Conservation (phyloP, 805 yeast genomes). For the Starmera caribaea region DNA sequence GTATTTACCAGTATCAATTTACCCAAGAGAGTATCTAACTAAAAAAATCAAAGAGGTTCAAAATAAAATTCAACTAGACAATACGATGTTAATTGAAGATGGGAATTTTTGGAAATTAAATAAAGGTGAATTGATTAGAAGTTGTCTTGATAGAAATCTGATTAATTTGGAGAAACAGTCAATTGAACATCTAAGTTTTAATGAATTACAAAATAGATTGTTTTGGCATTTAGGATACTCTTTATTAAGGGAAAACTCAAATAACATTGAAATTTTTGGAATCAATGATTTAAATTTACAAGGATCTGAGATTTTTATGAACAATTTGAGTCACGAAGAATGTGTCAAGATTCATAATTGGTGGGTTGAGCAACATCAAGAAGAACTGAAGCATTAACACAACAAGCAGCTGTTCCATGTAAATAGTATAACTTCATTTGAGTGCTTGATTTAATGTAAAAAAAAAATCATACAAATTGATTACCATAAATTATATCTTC, state of each 20-base stretch:
- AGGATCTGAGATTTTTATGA: conserved; percentile 1
- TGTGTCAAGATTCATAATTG: conserved; percentile 8
- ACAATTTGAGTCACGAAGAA: conserved; percentile 3
- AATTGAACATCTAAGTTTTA: conserved; percentile 21
- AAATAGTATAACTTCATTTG: too few relatives aligned
- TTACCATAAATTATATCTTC: too few relatives aligned
- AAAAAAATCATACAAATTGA: too few relatives aligned
- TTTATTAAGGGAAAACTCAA: conserved; percentile 21
- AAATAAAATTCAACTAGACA: conserved; percentile 42
- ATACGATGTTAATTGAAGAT: conserved; percentile 29
- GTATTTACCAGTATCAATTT: conserved; percentile 29
- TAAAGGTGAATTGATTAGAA: conserved; percentile 39
- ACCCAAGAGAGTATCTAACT: conserved; percentile 28
- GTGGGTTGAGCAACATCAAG: conserved; percentile 5
- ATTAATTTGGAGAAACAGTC: conserved; percentile 27
- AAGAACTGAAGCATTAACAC: background rate
- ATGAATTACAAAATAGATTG: conserved; percentile 27
- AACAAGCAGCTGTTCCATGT: background rate
- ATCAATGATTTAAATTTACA: conserved; percentile 14
- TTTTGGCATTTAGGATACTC: conserved; percentile 31
- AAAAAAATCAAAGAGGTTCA: conserved; percentile 26
- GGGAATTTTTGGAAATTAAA: conserved; percentile 37
- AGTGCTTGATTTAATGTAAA: too few relatives aligned
- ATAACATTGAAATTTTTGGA: conserved; percentile 24
- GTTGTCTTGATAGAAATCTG: conserved; percentile 49